phyloP scores from a whole-genome alignment of 2,329 filamentous ascomycete species.

The Alternaria sp. region DNA sequence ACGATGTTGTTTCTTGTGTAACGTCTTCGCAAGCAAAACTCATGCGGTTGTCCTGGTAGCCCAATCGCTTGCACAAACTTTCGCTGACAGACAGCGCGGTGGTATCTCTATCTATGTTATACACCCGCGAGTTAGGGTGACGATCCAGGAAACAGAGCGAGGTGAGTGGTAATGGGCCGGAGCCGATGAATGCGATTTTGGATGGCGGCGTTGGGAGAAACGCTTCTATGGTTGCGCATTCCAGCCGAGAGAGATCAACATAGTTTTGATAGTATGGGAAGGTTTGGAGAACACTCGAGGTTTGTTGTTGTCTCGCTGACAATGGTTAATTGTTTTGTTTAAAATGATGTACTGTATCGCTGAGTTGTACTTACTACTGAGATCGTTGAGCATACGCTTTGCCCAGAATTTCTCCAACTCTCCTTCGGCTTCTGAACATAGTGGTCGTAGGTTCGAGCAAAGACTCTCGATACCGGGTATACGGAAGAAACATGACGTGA shows the following conservation, averaged over 20 bases:
- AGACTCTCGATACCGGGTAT: constrained; percentile 45
- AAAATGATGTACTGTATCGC: background rate
- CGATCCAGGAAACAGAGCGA: constrained; percentile 55
- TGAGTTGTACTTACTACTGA: constrained; percentile 8
- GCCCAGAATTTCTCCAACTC: constrained; percentile 58
- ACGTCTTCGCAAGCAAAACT: constrained; percentile 52
- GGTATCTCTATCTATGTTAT: constrained; percentile 55
- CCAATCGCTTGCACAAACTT: constrained; percentile 45
- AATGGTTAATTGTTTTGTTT: background rate
- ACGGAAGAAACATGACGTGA: constrained; percentile 38
- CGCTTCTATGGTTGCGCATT: constrained; percentile 54
- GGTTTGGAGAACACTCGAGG: constrained; percentile 2
- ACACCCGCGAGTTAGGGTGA: constrained; percentile 42
- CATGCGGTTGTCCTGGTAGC: constrained; percentile 50
- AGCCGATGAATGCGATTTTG: constrained; percentile 60
- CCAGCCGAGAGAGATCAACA: constrained; percentile 57
- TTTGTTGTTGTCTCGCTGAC: background rate
- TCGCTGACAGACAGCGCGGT: constrained; percentile 48
- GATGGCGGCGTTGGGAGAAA: constrained; percentile 40
- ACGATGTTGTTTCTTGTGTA: background rate
- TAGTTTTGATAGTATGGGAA: constrained; percentile 64
- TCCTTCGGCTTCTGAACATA: constrained; percentile 58
- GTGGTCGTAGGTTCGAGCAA: constrained; percentile 49
- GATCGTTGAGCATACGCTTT: constrained; percentile 38
- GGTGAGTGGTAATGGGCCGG: constrained; percentile 60